Evolutionary conservation across 2,329 filamentous ascomycete species (phyloP).

Genomic region (Aspergillus sp.): DNA sequence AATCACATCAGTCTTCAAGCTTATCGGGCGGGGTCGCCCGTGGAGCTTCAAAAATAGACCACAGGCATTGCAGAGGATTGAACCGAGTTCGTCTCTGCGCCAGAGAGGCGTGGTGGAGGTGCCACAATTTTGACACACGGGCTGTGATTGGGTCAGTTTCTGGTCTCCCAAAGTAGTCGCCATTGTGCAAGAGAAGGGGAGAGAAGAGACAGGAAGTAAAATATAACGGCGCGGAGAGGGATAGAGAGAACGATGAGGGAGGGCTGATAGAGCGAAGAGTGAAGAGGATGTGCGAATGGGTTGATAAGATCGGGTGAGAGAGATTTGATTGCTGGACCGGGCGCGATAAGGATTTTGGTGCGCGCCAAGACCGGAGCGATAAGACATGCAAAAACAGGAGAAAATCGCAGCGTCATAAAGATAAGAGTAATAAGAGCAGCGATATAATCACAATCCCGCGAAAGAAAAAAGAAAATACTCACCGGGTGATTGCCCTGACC

Average conservation of each 20-base stretch:
- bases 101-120: constrained; percentile 94
- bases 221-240: constrained; percentile 4
- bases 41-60: constrained; percentile 96
- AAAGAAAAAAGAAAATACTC: constrained; percentile 20
- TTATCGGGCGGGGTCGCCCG: constrained; percentile 84
- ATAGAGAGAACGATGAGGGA: constrained; percentile 16
- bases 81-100: constrained; percentile 92
- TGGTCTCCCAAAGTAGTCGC: constrained; percentile 43
- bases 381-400: constrained; percentile 17
- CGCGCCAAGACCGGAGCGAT: constrained; percentile 31
- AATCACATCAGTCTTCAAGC: constrained; percentile 97
- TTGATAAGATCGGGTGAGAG: constrained; percentile 38
- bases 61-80: constrained; percentile 96
- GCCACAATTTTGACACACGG: constrained; percentile 90
- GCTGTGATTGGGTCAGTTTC: constrained; percentile 62
- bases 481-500: constrained; percentile 47
- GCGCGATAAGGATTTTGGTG: constrained; percentile 41
- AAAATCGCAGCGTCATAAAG: not conserved
- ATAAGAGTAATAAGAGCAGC: constrained; percentile 6
- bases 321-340: constrained; percentile 29
- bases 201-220: constrained; percentile 10
- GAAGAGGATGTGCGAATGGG: constrained; percentile 27
- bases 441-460: constrained; percentile 1
- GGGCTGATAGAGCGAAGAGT: constrained; percentile 18
- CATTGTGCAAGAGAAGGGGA: constrained; percentile 24